Conservation (phyloP, 306 rosid genomes). For the Macrotyloma uniflorum region DNA sequence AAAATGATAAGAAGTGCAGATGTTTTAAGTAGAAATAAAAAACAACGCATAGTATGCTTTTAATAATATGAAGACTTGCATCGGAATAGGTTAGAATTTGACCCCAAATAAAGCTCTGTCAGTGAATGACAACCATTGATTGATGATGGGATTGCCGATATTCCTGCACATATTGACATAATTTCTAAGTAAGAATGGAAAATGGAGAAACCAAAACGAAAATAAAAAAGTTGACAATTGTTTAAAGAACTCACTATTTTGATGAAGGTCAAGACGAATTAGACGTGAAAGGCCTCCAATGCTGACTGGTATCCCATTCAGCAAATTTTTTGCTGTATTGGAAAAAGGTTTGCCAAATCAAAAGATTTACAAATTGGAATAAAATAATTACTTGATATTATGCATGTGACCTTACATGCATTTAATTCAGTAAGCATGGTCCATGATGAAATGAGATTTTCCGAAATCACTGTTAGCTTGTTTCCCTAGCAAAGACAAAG, state of each 20-base stretch:
- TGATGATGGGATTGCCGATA: slow-evolving; percentile 81
- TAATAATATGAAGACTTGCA: slow-evolving; percentile 38
- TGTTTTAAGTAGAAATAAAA: slow-evolving; percentile 32
- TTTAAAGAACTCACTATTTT: slow-evolving; percentile 72
- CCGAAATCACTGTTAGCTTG: slow-evolving; percentile 67
- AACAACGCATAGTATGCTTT: slow-evolving; percentile 27
- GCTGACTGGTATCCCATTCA: slow-evolving; percentile 67
- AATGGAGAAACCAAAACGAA: slow-evolving; percentile 20
- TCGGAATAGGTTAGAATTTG: slow-evolving; percentile 46
- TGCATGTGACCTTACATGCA: slow-evolving; percentile 61
- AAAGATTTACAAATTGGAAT: slow-evolving; percentile 15
- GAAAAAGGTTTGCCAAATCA: slow-evolving; percentile 34
- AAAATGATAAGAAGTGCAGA: slow-evolving; percentile 36
- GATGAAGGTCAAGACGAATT: slow-evolving; percentile 81
- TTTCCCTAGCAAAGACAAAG: slow-evolving; percentile 67
- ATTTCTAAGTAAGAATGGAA: slow-evolving; percentile 29
- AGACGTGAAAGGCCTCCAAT: slow-evolving; percentile 83
- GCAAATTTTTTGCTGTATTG: slow-evolving; percentile 80
- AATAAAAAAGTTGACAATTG: background rate
- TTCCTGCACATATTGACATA: slow-evolving; percentile 58
- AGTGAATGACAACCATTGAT: slow-evolving; percentile 74
- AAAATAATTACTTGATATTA: slow-evolving; percentile 24
- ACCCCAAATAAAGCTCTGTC: slow-evolving; percentile 88
- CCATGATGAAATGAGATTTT: slow-evolving; percentile 76
- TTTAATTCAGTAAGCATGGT: slow-evolving; percentile 82